phyloP scores from a whole-genome alignment of 2,329 filamentous ascomycete genomes.

The Orbilia brochopaga region DNA sequence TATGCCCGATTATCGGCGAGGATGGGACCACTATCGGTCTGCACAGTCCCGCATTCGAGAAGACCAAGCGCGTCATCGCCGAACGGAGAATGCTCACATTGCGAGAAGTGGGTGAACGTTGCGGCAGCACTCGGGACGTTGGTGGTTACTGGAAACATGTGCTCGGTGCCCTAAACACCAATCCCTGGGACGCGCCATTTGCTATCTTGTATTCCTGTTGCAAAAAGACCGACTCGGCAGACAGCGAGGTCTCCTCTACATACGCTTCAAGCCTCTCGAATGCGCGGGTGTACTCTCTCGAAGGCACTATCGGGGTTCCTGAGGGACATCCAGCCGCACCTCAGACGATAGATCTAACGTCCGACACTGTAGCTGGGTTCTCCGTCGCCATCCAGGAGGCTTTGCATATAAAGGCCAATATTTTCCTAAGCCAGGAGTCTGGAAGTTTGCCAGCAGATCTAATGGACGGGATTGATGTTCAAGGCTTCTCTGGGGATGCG shows the following conservation, averaged over 20 bases:
- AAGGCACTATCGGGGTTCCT: conserved; percentile 74
- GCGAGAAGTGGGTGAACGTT: conserved; percentile 58
- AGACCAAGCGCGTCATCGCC: conserved; percentile 52
- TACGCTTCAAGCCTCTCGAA: conserved; percentile 70
- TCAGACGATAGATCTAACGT: conserved; percentile 70
- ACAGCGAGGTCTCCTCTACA: conserved; percentile 74
- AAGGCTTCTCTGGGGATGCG: conserved; percentile 70
- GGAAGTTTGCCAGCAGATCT: conserved; percentile 70
- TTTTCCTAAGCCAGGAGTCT: conserved; percentile 71
- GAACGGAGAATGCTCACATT: conserved; percentile 53
- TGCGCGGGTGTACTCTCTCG: conserved; percentile 70
- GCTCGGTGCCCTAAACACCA: conserved; percentile 52
- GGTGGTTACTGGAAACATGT: conserved; percentile 52
- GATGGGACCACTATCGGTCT: conserved; percentile 52
- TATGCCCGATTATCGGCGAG: conserved; percentile 53
- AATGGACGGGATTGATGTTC: conserved; percentile 71
- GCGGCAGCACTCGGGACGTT: conserved; percentile 62
- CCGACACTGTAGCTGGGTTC: conserved; percentile 71
- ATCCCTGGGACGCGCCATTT: conserved; percentile 53
- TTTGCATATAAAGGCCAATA: conserved; percentile 70
- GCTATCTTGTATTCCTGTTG: conserved; percentile 52
- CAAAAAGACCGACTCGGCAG: conserved; percentile 65
- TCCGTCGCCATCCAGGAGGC: conserved; percentile 76
- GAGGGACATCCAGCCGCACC: conserved; percentile 68
- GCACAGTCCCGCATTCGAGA: conserved; percentile 54